phyloP scores from a whole-genome alignment of 2,329 filamentous ascomycete genomes.

The Venturia nashicola region DNA sequence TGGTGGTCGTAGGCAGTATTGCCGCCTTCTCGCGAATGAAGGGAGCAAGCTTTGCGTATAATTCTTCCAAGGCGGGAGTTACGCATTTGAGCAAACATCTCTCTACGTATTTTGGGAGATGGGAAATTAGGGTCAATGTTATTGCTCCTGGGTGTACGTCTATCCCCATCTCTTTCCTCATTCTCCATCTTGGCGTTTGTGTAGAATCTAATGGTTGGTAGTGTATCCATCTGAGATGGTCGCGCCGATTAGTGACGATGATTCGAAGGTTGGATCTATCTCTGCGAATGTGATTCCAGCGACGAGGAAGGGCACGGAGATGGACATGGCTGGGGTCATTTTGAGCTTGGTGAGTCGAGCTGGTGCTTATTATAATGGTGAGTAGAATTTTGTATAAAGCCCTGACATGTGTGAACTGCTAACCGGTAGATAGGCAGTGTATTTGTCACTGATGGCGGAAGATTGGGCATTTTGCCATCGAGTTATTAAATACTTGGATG shows the following conservation, averaged over 20 bases:
- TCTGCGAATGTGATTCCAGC: not conserved
- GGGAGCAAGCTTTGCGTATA: slow-evolving; percentile 29
- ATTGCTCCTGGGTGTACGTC: slow-evolving; percentile 29
- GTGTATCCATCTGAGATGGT: slow-evolving; percentile 32
- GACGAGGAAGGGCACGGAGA: not conserved
- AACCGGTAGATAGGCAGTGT: not conserved
- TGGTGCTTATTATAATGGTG: slow-evolving; percentile 7
- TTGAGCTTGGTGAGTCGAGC: not conserved
- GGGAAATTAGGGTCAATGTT: slow-evolving; percentile 35
- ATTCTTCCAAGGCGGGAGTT: slow-evolving; percentile 31
- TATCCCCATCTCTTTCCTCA: not conserved
- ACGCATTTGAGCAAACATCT: slow-evolving; percentile 33
- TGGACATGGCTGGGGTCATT: slow-evolving; percentile 3
- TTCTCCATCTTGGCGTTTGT: not conserved
- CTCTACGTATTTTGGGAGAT: slow-evolving; percentile 27
- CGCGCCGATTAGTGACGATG: not conserved
- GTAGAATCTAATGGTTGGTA: not conserved
- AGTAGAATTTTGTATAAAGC: not conserved
- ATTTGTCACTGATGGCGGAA: slow-evolving; percentile 4
- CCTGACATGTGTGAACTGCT: not conserved
- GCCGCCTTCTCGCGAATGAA: slow-evolving; percentile 19
- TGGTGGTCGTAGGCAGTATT: slow-evolving; percentile 8
- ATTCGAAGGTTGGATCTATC: slow-evolving; percentile 2
- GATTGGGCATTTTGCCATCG: not conserved
- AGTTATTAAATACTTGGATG: not conserved